A percentile compares a stretch with the other conserved stretches of the same genome.
phyloP scores from a whole-genome alignment of 345 rosid genomes.

The Triadica sebifera region DNA sequence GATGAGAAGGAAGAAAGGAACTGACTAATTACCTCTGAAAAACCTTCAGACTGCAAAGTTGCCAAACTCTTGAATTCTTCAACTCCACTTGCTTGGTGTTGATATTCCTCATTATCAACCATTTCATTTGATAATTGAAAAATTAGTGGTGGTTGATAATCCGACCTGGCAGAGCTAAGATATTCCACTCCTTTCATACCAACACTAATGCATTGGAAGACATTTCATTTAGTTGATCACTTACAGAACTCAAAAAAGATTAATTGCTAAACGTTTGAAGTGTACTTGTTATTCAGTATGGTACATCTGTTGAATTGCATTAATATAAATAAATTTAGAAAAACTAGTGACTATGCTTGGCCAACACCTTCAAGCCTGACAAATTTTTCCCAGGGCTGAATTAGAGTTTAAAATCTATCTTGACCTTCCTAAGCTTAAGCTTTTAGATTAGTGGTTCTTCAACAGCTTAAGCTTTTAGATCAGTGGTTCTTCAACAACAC shows the following conservation, averaged over 20 bases:
- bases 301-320: background rate
- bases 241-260: background rate
- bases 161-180: constrained; percentile 37
- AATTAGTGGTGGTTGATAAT: constrained; percentile 40
- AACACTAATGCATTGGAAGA: constrained; percentile 27
- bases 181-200: constrained; percentile 35
- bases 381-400: background rate
- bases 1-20: background rate
- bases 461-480: background rate
- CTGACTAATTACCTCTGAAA: constrained; percentile 29
- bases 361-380: background rate
- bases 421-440: background rate
- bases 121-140: constrained; percentile 35
- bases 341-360: background rate
- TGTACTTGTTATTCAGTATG: background rate
- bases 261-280: background rate
- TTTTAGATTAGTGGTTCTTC: constrained; percentile 1
- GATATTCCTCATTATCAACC: constrained; percentile 33
- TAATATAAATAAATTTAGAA: background rate
- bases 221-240: background rate
- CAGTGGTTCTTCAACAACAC: background rate
- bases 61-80: constrained; percentile 26
- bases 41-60: constrained; percentile 30
- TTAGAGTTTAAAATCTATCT: background rate
- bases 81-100: constrained; percentile 18